Evolutionary conservation across 257 asterid species (phyloP).

Genomic region (Rauvolfia tetraphylla): DNA sequence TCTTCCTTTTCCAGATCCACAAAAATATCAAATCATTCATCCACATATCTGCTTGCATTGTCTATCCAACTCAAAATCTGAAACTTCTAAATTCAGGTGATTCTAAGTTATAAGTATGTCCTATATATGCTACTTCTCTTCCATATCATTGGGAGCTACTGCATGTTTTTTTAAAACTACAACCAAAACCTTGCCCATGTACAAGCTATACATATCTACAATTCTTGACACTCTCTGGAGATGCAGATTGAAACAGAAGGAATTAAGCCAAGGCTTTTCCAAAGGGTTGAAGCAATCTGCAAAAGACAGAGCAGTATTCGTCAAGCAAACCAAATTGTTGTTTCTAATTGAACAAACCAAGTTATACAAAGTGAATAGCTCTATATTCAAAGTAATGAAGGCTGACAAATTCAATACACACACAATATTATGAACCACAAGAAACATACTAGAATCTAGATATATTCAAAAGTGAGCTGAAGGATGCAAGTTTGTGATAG

Average conservation of each 20-base stretch:
- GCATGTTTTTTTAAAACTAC: slow-evolving; percentile 14
- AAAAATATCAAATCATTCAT: not conserved
- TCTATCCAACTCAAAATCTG: not conserved
- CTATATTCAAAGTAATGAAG: not conserved
- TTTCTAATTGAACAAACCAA: not conserved
- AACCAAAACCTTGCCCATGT: slow-evolving; percentile 26
- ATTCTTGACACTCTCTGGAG: slow-evolving; percentile 12
- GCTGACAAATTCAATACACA: too few species aligned
- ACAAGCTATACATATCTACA: slow-evolving; percentile 26
- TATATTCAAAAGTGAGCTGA: not conserved
- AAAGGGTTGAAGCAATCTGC: slow-evolving; percentile 16
- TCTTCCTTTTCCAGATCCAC: not conserved
- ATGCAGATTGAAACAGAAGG: not conserved
- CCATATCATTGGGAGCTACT: not conserved
- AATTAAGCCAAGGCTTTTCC: not conserved
- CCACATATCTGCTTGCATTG: not conserved
- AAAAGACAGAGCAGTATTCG: not conserved
- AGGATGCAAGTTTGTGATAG: not conserved
- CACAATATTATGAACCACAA: too few species aligned
- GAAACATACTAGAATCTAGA: too few species aligned
- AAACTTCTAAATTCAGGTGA: not conserved
- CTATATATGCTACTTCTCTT: not conserved
- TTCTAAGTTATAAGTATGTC: not conserved
- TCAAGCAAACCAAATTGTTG: not conserved
- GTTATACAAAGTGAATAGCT: not conserved